Percentiles rank a stretch among this genome's conserved stretches.
phyloP scores from a whole-genome alignment of 1,284 basidiomycete species.

The Heterobasidion occidentale region DNA sequence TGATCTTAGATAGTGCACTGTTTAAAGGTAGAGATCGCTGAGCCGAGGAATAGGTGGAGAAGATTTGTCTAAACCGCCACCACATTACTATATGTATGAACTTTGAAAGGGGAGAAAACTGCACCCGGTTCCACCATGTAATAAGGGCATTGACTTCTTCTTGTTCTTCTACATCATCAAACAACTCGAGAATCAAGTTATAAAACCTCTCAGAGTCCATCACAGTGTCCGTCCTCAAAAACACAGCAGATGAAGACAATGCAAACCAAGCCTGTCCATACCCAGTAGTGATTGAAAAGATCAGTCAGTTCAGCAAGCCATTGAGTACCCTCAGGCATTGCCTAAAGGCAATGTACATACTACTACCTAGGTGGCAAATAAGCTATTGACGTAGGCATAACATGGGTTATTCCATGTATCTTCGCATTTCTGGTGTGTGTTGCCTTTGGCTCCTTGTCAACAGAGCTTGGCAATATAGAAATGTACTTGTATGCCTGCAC shows the following conservation, averaged over 20 bases:
- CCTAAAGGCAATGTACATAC: not conserved
- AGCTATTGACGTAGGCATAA: not conserved
- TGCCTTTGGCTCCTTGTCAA: constrained; percentile 10
- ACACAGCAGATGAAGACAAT: constrained; percentile 1
- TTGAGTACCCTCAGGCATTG: not conserved
- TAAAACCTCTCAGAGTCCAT: constrained; percentile 8
- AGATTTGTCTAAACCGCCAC: not conserved
- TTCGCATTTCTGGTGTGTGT: constrained; percentile 11
- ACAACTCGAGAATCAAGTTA: constrained; percentile 7
- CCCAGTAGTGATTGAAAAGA: not conserved
- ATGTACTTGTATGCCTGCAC: constrained; percentile 9
- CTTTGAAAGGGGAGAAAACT: not conserved
- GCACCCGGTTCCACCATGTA: constrained; percentile 6
- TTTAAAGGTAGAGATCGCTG: not conserved
- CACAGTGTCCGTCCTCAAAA: constrained; percentile 4
- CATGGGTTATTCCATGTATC: not conserved
- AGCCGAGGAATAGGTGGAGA: not conserved
- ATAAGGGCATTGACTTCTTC: constrained; percentile 20
- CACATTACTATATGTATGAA: not conserved
- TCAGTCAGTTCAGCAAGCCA: not conserved
- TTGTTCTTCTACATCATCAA: constrained; percentile 25
- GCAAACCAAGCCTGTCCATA: constrained; percentile 5
- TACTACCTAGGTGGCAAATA: not conserved
- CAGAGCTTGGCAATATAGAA: constrained; percentile 9
- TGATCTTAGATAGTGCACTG: not conserved